These are phyloP conservation scores for Vitis hybrid DNA, from an alignment of 177 flowering plant species.

Conservation along the genomic window DNA sequence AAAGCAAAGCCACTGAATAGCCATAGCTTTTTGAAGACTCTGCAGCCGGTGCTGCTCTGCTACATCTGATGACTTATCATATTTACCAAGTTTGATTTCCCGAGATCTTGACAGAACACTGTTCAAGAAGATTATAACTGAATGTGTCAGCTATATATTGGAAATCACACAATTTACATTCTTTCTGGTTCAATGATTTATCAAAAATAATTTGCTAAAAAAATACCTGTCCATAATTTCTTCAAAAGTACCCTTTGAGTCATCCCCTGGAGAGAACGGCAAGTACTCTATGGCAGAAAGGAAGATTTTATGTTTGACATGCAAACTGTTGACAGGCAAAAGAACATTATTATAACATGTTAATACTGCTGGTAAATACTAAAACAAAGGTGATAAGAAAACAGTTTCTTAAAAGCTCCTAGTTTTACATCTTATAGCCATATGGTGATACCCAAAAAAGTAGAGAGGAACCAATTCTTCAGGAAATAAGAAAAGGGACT, in stretches of 20 bases:
- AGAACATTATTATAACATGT: not conserved
- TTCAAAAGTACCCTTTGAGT: conserved; percentile 80
- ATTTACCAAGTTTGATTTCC: conserved; percentile 55
- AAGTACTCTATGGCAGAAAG: conserved; percentile 85
- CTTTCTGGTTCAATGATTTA: not conserved
- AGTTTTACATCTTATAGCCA: not conserved
- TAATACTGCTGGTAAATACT: not conserved
- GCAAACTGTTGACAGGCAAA: conserved; percentile 52
- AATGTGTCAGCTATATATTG: not conserved
- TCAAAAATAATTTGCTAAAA: conserved; percentile 1
- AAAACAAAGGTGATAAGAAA: not conserved
- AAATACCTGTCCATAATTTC: conserved; percentile 89
- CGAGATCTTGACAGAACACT: conserved; percentile 93
- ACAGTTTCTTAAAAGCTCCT: not conserved
- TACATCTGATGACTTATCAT: conserved; percentile 61
- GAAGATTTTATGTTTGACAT: conserved; percentile 88
- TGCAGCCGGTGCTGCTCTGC: conserved; percentile 85
- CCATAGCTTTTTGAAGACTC: conserved; percentile 87
- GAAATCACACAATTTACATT: not conserved
- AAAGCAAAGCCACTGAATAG: conserved; percentile 97
- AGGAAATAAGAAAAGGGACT: too few species aligned
- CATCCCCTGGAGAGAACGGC: conserved; percentile 77
- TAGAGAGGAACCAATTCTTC: not conserved
- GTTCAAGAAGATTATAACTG: conserved; percentile 16
- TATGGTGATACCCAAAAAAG: not conserved